Percentiles rank a stretch among this genome's conserved stretches.
Conservation (phyloP, 2,329 filamentous ascomycete genomes). For the Knufia petricola region DNA sequence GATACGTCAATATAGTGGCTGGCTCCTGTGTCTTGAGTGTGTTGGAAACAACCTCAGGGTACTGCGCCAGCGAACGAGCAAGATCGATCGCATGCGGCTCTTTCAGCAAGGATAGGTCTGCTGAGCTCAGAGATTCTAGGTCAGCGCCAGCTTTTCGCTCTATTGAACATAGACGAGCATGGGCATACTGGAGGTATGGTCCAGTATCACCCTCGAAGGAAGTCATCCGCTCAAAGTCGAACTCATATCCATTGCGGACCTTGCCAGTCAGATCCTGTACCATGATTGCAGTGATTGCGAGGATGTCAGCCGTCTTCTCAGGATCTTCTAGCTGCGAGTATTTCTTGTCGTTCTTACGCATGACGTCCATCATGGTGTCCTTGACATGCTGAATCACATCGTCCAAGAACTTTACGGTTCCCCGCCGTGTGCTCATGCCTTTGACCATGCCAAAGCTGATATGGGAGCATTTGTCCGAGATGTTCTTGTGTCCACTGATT, state of each 20-base stretch:
- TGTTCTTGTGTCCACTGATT: slow-evolving; percentile 51
- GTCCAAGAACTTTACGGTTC: slow-evolving; percentile 64
- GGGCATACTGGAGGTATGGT: slow-evolving; percentile 56
- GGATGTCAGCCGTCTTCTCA: slow-evolving; percentile 67
- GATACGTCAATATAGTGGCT: slow-evolving; percentile 54
- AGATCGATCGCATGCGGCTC: slow-evolving; percentile 55
- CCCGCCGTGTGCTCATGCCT: slow-evolving; percentile 56
- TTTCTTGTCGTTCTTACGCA: slow-evolving; percentile 83
- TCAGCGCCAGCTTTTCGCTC: slow-evolving; percentile 45
- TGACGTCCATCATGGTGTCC: slow-evolving; percentile 96
- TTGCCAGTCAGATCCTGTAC: slow-evolving; percentile 97
- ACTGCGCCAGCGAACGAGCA: slow-evolving; percentile 52
- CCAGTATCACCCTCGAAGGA: slow-evolving; percentile 58
- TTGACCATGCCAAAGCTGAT: slow-evolving; percentile 59
- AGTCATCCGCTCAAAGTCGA: slow-evolving; percentile 57
- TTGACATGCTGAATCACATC: slow-evolving; percentile 69
- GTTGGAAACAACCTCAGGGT: slow-evolving; percentile 55
- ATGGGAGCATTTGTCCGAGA: slow-evolving; percentile 51
- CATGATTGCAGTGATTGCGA: slow-evolving; percentile 94
- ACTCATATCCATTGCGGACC: slow-evolving; percentile 56
- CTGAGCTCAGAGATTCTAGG: slow-evolving; percentile 40
- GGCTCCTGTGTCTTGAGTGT: slow-evolving; percentile 59
- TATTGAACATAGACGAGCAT: slow-evolving; percentile 51
- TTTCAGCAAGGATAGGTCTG: slow-evolving; percentile 51
- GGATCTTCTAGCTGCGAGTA: slow-evolving; percentile 84